Evolutionary conservation across 176 grass and related monocot genomes (phyloP).

Genomic region (Triticum urartu): DNA sequence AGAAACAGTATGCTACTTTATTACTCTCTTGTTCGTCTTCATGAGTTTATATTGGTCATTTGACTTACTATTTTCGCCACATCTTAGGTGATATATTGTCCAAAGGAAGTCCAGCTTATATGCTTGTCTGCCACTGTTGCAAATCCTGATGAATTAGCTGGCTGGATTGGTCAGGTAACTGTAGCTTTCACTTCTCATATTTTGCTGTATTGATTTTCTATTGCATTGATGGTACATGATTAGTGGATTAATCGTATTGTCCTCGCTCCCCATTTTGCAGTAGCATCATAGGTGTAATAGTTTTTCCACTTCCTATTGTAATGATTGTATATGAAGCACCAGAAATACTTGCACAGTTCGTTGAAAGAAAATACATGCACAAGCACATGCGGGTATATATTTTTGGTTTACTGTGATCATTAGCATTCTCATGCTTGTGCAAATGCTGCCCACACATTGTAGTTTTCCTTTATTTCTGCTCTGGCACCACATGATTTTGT

Average conservation of each 20-base stretch:
- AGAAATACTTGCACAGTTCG: not conserved
- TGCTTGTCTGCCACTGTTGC: slow-evolving; percentile 96
- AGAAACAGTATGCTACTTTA: slow-evolving; percentile 80
- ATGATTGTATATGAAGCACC: not conserved
- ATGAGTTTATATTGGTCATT: slow-evolving; percentile 23
- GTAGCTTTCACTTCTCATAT: slow-evolving; percentile 8
- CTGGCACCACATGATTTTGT: not conserved
- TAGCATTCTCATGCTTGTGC: slow-evolving; percentile 11
- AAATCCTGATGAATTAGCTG: slow-evolving; percentile 97
- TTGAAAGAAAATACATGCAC: not conserved
- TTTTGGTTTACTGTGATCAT: not conserved
- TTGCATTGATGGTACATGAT: slow-evolving; percentile 26
- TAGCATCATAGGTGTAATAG: slow-evolving; percentile 8
- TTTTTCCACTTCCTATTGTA: slow-evolving; percentile 19
- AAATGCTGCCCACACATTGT: slow-evolving; percentile 13
- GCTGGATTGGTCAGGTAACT: slow-evolving; percentile 94
- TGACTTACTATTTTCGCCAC: slow-evolving; percentile 27
- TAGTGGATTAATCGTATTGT: slow-evolving; percentile 4
- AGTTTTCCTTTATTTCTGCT: slow-evolving; percentile 20
- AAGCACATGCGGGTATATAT: not conserved
- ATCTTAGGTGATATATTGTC: slow-evolving; percentile 97
- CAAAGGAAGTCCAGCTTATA: slow-evolving; percentile 97
- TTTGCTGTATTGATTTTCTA: slow-evolving; percentile 13
- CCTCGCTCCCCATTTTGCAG: not conserved
- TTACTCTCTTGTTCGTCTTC: slow-evolving; percentile 14